Evolutionary conservation across 2,329 filamentous ascomycete genomes (phyloP).

Genomic region (Claviceps sp.): DNA sequence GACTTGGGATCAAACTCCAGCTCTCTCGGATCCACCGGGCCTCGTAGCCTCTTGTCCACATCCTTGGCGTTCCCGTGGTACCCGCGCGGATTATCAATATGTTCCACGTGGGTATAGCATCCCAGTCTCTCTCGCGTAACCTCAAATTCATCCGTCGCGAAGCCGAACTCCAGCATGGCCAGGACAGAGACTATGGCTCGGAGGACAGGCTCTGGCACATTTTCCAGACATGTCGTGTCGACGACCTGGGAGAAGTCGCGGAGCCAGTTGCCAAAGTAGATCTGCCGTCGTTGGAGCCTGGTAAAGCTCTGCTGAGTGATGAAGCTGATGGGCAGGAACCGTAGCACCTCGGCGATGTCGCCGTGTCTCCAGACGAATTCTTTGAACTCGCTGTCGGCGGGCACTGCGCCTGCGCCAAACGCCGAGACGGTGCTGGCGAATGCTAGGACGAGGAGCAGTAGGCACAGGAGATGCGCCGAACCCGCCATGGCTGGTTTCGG

Average conservation of each 20-base stretch:
- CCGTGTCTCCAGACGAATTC: conserved; percentile 28
- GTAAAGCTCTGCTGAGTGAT: conserved; percentile 25
- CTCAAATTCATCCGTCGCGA: conserved; percentile 68
- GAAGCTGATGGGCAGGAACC: conserved; percentile 23
- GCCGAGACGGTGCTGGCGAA: conserved; percentile 18
- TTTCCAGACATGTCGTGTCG: conserved; percentile 39
- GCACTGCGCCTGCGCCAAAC: conserved; percentile 26
- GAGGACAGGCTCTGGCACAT: conserved; percentile 15
- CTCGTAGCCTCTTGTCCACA: conserved; percentile 40
- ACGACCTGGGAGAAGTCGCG: conserved; percentile 68
- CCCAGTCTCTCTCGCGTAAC: conserved; percentile 65
- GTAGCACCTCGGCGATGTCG: conserved; percentile 24
- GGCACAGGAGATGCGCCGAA: conserved; percentile 1
- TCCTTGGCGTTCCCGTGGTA: conserved; percentile 64
- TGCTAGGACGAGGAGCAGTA: conserved; percentile 13
- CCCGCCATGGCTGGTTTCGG: neutral
- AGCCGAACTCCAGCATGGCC: conserved; percentile 31
- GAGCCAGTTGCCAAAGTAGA: conserved; percentile 30
- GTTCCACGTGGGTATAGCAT: conserved; percentile 60
- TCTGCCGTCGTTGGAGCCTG: conserved; percentile 22
- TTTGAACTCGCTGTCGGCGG: conserved; percentile 23
- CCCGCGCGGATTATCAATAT: conserved; percentile 61
- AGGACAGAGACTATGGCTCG: conserved; percentile 18
- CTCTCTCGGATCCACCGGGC: conserved; percentile 33
- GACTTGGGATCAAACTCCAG: conserved; percentile 55